Evolutionary conservation across 2,329 filamentous ascomycete genomes (phyloP).

Genomic region (Pseudohalonectria lignicola): DNA sequence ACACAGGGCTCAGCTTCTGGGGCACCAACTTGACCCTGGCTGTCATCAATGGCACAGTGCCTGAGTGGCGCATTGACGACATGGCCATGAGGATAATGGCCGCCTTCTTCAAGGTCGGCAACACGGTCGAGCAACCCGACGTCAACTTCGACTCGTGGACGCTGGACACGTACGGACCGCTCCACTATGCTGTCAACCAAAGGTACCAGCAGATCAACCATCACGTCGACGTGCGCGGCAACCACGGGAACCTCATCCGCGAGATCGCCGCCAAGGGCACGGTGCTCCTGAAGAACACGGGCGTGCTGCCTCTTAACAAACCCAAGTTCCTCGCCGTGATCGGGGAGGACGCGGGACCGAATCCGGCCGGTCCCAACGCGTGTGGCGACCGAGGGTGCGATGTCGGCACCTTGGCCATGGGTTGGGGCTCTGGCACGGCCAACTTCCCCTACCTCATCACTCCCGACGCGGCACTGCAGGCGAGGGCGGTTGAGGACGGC

Average conservation of each 20-base stretch:
- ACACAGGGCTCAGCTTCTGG: conserved; percentile 65
- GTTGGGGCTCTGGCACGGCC: conserved; percentile 67
- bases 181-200: conserved; percentile 52
- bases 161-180: conserved; percentile 58
- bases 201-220: conserved; percentile 62
- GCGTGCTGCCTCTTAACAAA: conserved; percentile 64
- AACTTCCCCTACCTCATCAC: conserved; percentile 69
- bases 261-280: conserved; percentile 69
- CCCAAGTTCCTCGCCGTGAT: conserved; percentile 68
- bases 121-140: conserved; percentile 33
- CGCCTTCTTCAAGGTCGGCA: conserved; percentile 55
- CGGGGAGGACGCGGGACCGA: conserved; percentile 73
- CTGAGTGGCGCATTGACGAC: conserved; percentile 80
- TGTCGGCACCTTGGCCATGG: conserved; percentile 57
- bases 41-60: conserved; percentile 80
- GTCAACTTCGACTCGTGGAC: conserved; percentile 91
- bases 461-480: conserved; percentile 58
- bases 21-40: conserved; percentile 80
- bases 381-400: conserved; percentile 58
- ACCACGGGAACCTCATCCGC: conserved; percentile 65
- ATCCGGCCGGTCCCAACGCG: conserved; percentile 65
- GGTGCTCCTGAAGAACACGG: conserved; percentile 80
- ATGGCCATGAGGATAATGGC: conserved; percentile 80
- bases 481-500: conserved; percentile 48
- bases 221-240: conserved; percentile 70